A percentile compares a stretch with the other conserved stretches of the same genome.
Evolutionary conservation across 768 basidiomycete species (phyloP).

Genomic region (Sarcomyxa edulis): DNA sequence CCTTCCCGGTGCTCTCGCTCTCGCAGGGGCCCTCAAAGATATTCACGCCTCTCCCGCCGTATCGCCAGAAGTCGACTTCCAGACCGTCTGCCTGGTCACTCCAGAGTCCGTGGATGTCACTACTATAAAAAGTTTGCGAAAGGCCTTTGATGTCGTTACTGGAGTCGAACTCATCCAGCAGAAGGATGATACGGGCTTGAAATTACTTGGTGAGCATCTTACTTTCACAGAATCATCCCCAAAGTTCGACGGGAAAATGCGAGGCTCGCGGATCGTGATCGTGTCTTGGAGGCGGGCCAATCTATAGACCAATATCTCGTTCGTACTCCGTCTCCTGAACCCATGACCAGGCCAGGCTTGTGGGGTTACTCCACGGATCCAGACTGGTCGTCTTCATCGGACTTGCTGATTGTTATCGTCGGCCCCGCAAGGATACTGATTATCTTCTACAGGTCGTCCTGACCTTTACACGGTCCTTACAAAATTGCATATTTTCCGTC

Average conservation of each 20-base stretch:
- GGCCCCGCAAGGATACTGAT: too few relatives aligned
- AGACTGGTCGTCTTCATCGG: too few relatives aligned
- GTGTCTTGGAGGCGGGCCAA: too few relatives aligned
- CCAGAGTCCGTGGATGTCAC: slow-evolving; percentile 88
- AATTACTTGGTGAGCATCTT: slow-evolving; percentile 71
- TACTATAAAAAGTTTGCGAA: slow-evolving; percentile 73
- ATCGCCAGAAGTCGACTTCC: slow-evolving; percentile 61
- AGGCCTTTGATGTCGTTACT: slow-evolving; percentile 78
- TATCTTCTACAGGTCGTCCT: slow-evolving; percentile 65
- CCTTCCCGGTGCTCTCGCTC: slow-evolving; percentile 86
- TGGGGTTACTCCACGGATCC: too few relatives aligned
- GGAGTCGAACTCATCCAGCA: slow-evolving; percentile 88
- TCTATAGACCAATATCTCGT: slow-evolving; percentile 2
- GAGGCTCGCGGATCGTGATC: too few relatives aligned
- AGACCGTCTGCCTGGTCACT: slow-evolving; percentile 88
- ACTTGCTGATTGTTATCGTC: too few relatives aligned
- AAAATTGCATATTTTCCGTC: slow-evolving; percentile 93
- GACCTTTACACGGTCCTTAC: slow-evolving; percentile 93
- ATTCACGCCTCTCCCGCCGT: slow-evolving; percentile 59
- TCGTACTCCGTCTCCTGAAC: too few relatives aligned
- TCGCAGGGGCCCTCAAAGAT: slow-evolving; percentile 81
- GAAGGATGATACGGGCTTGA: slow-evolving; percentile 58
- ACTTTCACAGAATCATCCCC: too few relatives aligned
- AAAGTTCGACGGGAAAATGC: too few relatives aligned
- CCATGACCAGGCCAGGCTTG: too few relatives aligned